These are phyloP conservation scores for Fraxinus angustifolia DNA, from an alignment of 305 asterid species.

Conservation along the genomic window DNA sequence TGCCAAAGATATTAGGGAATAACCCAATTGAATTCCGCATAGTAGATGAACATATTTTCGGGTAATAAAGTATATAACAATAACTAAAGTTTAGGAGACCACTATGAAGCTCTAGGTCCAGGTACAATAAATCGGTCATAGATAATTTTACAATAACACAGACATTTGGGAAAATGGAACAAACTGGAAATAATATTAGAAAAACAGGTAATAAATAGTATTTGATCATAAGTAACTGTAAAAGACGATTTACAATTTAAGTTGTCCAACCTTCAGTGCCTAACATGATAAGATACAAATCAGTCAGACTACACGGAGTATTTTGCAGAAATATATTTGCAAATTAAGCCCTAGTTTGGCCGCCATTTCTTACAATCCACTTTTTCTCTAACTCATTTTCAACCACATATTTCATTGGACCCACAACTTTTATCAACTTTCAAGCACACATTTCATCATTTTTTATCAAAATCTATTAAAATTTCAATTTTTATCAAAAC, in stretches of 20 bases:
- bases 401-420: neutral
- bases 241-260: neutral
- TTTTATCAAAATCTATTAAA: neutral
- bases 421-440: neutral
- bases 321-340: slow-evolving; percentile 7
- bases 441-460: neutral
- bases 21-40: neutral
- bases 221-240: neutral
- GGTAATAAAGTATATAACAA: neutral
- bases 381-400: neutral
- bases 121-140: neutral
- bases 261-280: neutral
- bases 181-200: neutral
- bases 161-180: neutral
- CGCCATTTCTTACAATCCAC: neutral
- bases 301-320: neutral
- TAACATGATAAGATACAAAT: neutral
- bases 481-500: neutral
- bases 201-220: neutral
- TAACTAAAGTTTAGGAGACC: neutral
- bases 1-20: slow-evolving; percentile 5
- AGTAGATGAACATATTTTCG: neutral
- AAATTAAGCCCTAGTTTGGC: neutral
- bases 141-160: neutral
- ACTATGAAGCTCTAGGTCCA: neutral